phyloP scores from a whole-genome alignment of 2,329 filamentous ascomycete genomes.

The Ascochyta viciae-villosae region DNA sequence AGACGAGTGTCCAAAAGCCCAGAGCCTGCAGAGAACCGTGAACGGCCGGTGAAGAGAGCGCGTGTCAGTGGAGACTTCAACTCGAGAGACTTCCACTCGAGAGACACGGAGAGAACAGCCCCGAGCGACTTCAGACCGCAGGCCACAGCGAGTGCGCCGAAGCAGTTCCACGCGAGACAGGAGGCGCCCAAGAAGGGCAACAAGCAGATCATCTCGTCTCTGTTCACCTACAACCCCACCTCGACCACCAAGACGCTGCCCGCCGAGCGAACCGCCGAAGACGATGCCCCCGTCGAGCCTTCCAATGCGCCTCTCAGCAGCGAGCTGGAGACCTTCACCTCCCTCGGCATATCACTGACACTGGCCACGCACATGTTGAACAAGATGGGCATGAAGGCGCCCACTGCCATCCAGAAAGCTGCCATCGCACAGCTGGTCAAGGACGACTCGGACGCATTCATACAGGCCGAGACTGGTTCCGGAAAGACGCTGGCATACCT shows the following conservation, averaged over 20 bases:
- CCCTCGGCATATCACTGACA: constrained; percentile 79
- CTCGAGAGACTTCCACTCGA: constrained; percentile 42
- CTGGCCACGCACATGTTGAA: constrained; percentile 82
- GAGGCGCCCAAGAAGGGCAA: constrained; percentile 49
- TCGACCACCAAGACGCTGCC: constrained; percentile 66
- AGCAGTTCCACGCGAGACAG: constrained; percentile 45
- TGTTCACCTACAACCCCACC: constrained; percentile 89
- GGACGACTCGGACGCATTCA: constrained; percentile 87
- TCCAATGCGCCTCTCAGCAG: constrained; percentile 90
- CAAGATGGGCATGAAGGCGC: constrained; percentile 87
- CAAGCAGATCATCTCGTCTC: constrained; percentile 80
- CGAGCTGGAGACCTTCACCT: constrained; percentile 84
- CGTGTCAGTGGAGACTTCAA: constrained; percentile 50
- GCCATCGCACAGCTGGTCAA: constrained; percentile 81
- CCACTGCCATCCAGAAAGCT: constrained; percentile 93
- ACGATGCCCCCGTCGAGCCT: constrained; percentile 66
- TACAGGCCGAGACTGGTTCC: constrained; percentile 96
- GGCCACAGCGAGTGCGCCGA: constrained; percentile 33
- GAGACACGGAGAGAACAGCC: constrained; percentile 25
- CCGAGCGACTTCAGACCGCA: constrained; percentile 39
- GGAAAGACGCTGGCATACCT: constrained; percentile 98
- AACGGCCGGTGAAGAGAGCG: constrained; percentile 44
- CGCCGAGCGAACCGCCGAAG: constrained; percentile 27
- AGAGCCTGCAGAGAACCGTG: constrained; percentile 21
- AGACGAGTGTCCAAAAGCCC: constrained; percentile 26